Evolutionary conservation across 257 asterid species (phyloP).

Genomic region (Fraxinus pennsylvanica): DNA sequence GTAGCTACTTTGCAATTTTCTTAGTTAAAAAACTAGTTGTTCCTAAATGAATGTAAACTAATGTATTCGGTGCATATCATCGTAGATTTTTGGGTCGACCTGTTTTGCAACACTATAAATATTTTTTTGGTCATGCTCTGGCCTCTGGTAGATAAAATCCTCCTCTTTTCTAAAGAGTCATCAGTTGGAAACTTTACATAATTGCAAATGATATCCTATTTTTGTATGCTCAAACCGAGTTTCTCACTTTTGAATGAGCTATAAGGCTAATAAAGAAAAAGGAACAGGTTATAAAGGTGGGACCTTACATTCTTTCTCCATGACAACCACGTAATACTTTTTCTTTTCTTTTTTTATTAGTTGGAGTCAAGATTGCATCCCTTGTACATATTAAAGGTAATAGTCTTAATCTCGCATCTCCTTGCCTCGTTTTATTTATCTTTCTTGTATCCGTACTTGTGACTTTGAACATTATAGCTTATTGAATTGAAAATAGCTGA

Average conservation of each 20-base stretch:
- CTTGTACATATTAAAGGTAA: conserved; percentile 55
- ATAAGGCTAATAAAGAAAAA: neutral
- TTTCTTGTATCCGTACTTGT: neutral
- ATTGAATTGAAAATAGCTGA: neutral
- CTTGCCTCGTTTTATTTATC: neutral
- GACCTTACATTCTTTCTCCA: neutral
- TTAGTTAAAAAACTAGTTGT: conserved; percentile 3
- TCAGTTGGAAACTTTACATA: neutral
- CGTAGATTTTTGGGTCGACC: neutral
- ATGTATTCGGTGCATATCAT: neutral
- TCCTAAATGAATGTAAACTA: conserved; percentile 19
- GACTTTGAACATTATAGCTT: neutral
- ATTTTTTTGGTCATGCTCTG: neutral
- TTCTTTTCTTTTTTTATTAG: conserved; percentile 44
- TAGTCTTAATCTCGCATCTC: conserved; percentile 10
- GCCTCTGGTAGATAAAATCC: neutral
- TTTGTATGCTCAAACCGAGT: neutral
- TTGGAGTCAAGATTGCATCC: conserved; percentile 56
- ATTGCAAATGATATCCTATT: neutral
- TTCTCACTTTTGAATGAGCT: neutral
- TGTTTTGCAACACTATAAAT: neutral
- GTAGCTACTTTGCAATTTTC: conserved; percentile 38
- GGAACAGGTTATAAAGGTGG: conserved; percentile 13
- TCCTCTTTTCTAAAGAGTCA: neutral
- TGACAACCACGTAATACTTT: conserved; percentile 17